Evolutionary conservation across 495 filamentous ascomycete genomes (phyloP), one percentile per base, ranked within the genome.

Genomic region (Penicillium lividum): DNA sequence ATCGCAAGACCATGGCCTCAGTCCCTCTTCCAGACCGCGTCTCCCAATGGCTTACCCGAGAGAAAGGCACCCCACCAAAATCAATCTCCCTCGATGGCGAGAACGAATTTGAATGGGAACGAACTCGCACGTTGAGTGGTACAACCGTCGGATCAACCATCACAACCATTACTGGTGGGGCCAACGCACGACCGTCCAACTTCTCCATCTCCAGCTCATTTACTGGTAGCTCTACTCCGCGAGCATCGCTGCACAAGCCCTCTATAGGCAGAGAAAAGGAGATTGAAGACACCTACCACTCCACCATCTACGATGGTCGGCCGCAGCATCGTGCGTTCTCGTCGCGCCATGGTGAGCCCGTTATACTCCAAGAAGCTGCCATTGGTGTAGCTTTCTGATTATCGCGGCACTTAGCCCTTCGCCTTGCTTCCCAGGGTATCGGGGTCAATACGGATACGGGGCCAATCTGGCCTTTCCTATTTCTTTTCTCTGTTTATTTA

Each of bases 341-440:
- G 28, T 54, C 58, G 8, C 59, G 63, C 28, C 65, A 70, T 47
- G 58, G 57, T n/a, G 40, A 65, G 38, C 30, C 63, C 54, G 25
- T 31, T 29, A 3, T 31, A 15, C 66, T 71, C 54, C 66, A 59
- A 5, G 63, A 64, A 7, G 68, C 70, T 9, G 56, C 62, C 16
- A 69, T 77, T 31, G 75, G 75, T 42, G 16, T 77, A 15, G 75
- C 75, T 22, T 78, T 75, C 53, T 78, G 68, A 28, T 49, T n/a
- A 16, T 16, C 2, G 5, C n/a, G 15, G 13, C 15, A 3, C 38
- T 40, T 40, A 5, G 5, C 15, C 38, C 15, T 16, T 5, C 0
- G 13, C 4, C 5, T 7, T 16, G 7, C 5, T 7, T 16, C 34
- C 38, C 5, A 15, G 38, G 38, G 4, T 40, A 5, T 40, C 38